Evolutionary conservation across 2,329 filamentous ascomycete genomes (phyloP).

Genomic region (Pseudohalonectria lignicola): DNA sequence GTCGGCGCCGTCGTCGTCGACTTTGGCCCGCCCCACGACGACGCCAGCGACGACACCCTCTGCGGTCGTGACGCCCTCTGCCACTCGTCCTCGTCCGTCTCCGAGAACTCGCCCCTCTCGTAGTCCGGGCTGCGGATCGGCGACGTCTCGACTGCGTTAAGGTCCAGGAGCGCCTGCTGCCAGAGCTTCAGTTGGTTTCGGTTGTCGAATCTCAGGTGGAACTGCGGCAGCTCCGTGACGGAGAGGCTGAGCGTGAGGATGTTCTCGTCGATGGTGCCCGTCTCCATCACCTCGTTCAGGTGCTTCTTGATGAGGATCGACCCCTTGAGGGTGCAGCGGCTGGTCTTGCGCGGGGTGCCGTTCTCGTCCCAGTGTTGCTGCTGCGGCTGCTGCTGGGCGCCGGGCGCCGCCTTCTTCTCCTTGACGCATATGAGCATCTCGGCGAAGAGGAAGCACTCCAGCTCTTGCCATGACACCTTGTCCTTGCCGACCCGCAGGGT

Average conservation of each 20-base stretch:
- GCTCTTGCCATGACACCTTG: conserved; percentile 90
- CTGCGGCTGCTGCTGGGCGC: conserved; percentile 19
- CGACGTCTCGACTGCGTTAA: conserved; percentile 60
- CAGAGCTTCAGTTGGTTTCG: conserved; percentile 78
- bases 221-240: conserved; percentile 83
- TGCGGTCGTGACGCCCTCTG: conserved; percentile 36
- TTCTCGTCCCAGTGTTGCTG: conserved; percentile 57
- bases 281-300: conserved; percentile 75
- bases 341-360: conserved; percentile 48
- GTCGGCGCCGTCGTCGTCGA: conserved; percentile 83
- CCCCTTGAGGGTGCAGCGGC: conserved; percentile 83
- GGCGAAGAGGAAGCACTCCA: conserved; percentile 92
- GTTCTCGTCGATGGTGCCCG: conserved; percentile 59
- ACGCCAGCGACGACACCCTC: conserved; percentile 66
- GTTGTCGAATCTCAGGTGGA: conserved; percentile 83
- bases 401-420: conserved; percentile 64
- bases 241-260: conserved; percentile 84
- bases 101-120: conserved; percentile 66
- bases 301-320: conserved; percentile 98
- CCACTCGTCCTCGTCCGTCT: conserved; percentile 83
- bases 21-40: conserved; percentile 68
- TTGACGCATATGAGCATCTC: conserved; percentile 99
- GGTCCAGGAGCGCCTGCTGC: conserved; percentile 76
- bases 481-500: conserved; percentile 93
- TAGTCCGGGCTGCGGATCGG: conserved; percentile 62